phyloP scores from a whole-genome alignment of 202 grass and related monocot genomes.

The Setaria viridis region DNA sequence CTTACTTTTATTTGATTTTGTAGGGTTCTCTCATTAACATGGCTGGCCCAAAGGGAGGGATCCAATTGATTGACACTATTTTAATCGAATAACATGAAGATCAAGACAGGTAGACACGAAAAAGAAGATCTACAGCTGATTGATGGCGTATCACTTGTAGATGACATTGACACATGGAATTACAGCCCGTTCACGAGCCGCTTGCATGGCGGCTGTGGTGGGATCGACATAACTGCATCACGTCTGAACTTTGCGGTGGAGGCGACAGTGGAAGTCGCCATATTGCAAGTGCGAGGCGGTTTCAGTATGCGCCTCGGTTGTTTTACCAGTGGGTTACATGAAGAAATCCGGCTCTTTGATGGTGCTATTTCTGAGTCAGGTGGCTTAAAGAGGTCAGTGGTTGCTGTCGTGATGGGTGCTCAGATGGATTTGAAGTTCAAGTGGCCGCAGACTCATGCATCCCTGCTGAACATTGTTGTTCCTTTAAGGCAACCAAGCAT shows the following conservation, averaged over 20 bases:
- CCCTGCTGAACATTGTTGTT: background rate
- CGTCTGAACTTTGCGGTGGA: background rate
- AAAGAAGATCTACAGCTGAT: constrained; percentile 27
- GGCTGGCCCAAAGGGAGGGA: constrained; percentile 10
- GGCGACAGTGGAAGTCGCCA: background rate
- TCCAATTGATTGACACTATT: no score
- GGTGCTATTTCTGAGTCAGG: background rate
- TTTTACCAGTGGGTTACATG: background rate
- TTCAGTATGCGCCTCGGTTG: background rate
- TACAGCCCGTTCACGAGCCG: background rate
- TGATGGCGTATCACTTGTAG: background rate
- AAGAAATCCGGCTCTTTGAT: background rate
- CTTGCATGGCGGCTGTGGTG: constrained; percentile 5
- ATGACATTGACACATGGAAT: no score
- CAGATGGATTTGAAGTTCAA: constrained; percentile 6
- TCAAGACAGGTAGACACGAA: background rate
- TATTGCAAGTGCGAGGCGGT: background rate
- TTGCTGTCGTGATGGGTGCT: background rate
- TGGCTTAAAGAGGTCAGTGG: background rate
- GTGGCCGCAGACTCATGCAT: background rate
- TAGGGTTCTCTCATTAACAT: constrained; percentile 11
- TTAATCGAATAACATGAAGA: constrained; percentile 24
- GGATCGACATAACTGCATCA: background rate
- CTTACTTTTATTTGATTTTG: background rate
- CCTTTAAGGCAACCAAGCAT: background rate